phyloP scores from a whole-genome alignment of 192 early-diverging fungal species.

The Coemansia pectinata region DNA sequence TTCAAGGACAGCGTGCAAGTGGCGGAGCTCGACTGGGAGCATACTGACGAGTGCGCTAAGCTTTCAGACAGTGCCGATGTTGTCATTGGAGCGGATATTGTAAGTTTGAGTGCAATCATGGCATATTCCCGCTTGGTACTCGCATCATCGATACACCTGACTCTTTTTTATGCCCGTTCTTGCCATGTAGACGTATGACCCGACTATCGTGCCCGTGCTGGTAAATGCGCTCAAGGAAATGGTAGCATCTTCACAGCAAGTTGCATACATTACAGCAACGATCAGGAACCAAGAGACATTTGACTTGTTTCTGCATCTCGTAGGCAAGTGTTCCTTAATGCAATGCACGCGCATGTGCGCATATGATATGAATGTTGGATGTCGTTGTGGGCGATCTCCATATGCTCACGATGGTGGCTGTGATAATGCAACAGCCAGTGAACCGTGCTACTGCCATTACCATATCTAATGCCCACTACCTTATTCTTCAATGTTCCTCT shows the following conservation, averaged over 20 bases:
- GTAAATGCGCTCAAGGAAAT: slow-evolving; percentile 39
- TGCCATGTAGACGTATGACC: slow-evolving; percentile 44
- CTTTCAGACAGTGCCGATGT: slow-evolving; percentile 33
- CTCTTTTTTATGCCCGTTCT: not conserved
- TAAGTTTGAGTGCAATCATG: slow-evolving; percentile 24
- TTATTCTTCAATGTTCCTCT: not conserved
- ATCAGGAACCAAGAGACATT: slow-evolving; percentile 48
- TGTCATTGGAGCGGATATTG: slow-evolving; percentile 52
- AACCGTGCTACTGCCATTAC: not conserved
- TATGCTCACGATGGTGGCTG: not conserved
- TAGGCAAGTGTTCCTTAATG: slow-evolving; percentile 25
- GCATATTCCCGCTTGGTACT: not conserved
- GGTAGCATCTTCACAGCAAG: slow-evolving; percentile 37
- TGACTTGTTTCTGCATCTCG: slow-evolving; percentile 32
- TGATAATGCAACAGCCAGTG: not conserved
- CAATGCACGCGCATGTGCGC: not conserved
- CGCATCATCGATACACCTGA: not conserved
- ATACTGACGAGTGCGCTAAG: slow-evolving; percentile 26
- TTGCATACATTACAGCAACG: slow-evolving; percentile 42
- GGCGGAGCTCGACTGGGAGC: slow-evolving; percentile 43
- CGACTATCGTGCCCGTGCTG: slow-evolving; percentile 39
- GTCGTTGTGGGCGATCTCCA: not conserved
- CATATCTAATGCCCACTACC: not conserved
- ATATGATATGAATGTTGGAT: not conserved
- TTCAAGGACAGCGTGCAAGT: slow-evolving; percentile 30